Evolutionary conservation across 2,329 filamentous ascomycete species (phyloP).

Genomic region (Trichoderma breve): DNA sequence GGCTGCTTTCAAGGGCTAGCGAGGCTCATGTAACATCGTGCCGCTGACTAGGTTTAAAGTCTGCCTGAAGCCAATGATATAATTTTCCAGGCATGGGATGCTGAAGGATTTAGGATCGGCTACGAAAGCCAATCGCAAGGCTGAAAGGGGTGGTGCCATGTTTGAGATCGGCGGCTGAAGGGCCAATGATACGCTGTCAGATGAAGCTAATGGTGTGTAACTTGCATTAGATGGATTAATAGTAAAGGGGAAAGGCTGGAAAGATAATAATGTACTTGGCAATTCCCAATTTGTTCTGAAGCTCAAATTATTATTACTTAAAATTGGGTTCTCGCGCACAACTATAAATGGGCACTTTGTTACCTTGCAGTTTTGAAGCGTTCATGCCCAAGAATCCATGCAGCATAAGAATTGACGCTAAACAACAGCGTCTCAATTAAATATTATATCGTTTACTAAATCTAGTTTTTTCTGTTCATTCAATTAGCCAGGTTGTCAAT

Average conservation of each 20-base stretch:
- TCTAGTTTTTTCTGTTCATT: background rate
- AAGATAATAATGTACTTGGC: background rate
- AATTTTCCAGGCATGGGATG: background rate
- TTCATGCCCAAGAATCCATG: background rate
- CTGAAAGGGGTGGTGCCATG: background rate
- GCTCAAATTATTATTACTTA: background rate
- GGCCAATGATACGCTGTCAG: background rate
- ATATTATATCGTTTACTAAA: background rate
- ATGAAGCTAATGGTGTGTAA: background rate
- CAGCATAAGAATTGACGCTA: background rate
- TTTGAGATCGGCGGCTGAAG: background rate
- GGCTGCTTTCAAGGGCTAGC: background rate
- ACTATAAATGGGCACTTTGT: background rate
- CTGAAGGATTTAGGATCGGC: background rate
- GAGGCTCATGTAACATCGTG: background rate
- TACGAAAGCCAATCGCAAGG: background rate
- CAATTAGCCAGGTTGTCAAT: background rate
- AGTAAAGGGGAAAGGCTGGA: background rate
- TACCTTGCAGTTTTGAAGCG: background rate
- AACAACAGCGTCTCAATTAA: background rate
- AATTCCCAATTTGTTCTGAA: background rate
- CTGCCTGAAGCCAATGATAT: background rate
- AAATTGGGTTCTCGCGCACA: background rate
- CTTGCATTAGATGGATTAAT: background rate
- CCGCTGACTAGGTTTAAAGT: background rate